These are phyloP conservation scores for Kandelia obovata DNA, from an alignment of 345 rosid genomes.

Conservation along the genomic window DNA sequence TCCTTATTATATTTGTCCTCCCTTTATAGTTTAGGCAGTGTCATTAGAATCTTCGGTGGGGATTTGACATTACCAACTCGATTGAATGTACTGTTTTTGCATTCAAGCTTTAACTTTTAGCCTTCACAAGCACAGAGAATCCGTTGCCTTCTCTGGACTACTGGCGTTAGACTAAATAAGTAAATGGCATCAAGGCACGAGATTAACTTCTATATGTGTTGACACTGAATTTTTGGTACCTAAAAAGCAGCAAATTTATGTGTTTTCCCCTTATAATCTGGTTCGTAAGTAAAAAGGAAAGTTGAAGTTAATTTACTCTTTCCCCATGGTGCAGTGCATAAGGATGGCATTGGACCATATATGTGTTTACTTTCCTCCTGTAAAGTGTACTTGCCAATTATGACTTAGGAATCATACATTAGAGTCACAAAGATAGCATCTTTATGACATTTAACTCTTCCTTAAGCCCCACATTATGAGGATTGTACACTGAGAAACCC, in stretches of 20 bases:
- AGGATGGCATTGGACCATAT: conserved; percentile 22
- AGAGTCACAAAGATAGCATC: too few relatives aligned
- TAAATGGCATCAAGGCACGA: background rate
- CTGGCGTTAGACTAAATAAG: background rate
- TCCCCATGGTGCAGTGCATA: conserved; percentile 19
- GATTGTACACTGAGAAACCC: too few relatives aligned
- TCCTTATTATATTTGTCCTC: too few relatives aligned
- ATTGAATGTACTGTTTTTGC: background rate
- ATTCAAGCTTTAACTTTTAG: conserved; percentile 1
- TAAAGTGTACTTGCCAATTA: background rate
- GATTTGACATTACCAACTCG: background rate
- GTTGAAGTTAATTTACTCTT: conserved; percentile 14
- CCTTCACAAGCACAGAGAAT: background rate
- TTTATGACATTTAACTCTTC: too few relatives aligned
- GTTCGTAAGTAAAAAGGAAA: conserved; percentile 7
- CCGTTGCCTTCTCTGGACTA: background rate
- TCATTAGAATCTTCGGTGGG: background rate
- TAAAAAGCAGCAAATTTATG: background rate
- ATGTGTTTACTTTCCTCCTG: conserved; percentile 6
- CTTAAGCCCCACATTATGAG: too few relatives aligned
- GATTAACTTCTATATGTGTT: background rate
- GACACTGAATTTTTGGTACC: background rate
- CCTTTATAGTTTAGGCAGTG: too few relatives aligned
- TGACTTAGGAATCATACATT: too few relatives aligned
- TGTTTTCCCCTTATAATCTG: background rate